A percentile compares a stretch with the other conserved stretches of the same genome.
Conservation (phyloP, 257 asterid species). For the Solanum corneliomulleri region DNA sequence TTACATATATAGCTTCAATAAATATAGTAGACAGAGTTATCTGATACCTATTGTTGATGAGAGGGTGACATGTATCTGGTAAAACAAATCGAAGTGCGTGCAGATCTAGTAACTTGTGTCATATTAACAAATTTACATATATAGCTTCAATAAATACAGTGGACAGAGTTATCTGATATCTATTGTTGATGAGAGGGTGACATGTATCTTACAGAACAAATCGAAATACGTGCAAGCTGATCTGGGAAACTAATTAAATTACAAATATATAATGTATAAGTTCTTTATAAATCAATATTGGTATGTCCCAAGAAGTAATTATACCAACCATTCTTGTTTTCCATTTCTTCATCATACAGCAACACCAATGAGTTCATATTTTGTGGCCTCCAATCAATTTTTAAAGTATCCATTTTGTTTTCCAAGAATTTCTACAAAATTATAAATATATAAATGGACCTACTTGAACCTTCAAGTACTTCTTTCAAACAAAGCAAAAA, state of each 20-base stretch:
- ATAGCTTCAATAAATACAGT: too few relatives aligned
- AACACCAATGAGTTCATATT: not conserved
- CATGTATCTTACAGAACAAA: accelerated
- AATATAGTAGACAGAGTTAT: too few relatives aligned
- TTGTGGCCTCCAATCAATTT: not conserved
- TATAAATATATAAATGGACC: not conserved
- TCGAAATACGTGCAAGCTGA: accelerated
- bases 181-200: accelerated
- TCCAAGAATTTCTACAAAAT: not conserved
- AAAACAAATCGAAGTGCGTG: too few relatives aligned
- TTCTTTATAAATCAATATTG: not conserved
- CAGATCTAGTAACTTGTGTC: too few relatives aligned
- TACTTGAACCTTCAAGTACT: not conserved
- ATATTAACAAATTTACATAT: too few relatives aligned
- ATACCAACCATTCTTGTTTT: not conserved
- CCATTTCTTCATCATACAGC: not conserved
- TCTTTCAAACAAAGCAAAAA: not conserved
- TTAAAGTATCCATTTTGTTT: not conserved
- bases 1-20: too few relatives aligned
- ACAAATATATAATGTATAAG: not conserved
- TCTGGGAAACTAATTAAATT: not conserved
- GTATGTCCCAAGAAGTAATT: not conserved
- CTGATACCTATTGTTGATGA: too few relatives aligned
- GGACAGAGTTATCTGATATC: too few relatives aligned
- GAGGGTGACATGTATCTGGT: too few relatives aligned